Evolutionary conservation across 2,329 filamentous ascomycete species (phyloP).

Genomic region (Fusarium staphyleae): DNA sequence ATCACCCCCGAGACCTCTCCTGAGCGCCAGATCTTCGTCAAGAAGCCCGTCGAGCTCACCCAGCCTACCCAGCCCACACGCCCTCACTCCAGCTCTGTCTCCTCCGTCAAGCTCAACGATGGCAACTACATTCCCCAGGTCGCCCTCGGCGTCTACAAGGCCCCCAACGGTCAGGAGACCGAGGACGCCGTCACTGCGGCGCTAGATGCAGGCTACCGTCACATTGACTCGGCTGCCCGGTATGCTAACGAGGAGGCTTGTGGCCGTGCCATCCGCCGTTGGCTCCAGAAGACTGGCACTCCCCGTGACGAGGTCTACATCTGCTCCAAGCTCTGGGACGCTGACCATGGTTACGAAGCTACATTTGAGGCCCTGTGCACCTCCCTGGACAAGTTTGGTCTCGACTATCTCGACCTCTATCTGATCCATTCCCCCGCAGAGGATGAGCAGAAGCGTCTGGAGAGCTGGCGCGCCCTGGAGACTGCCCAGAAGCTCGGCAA

Average conservation of each 20-base stretch:
- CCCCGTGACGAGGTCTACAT: constrained; percentile 73
- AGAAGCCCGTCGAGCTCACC: constrained; percentile 34
- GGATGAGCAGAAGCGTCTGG: constrained; percentile 69
- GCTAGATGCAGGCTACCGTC: constrained; percentile 63
- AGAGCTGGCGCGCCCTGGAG: constrained; percentile 77
- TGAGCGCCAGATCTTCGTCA: constrained; percentile 42
- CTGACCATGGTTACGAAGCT: constrained; percentile 52
- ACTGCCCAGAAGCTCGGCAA: constrained; percentile 71
- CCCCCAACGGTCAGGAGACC: constrained; percentile 62
- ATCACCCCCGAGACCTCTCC: constrained; percentile 47
- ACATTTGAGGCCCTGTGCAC: constrained; percentile 69
- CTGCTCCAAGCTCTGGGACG: constrained; percentile 71
- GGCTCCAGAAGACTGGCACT: constrained; percentile 66
- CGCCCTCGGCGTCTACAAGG: constrained; percentile 57
- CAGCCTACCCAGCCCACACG: constrained; percentile 17
- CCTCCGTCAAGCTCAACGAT: constrained; percentile 71
- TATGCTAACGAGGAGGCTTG: constrained; percentile 74
- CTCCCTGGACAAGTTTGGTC: constrained; percentile 68
- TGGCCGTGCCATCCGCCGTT: constrained; percentile 74
- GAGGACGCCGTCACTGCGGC: constrained; percentile 66
- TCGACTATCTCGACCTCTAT: constrained; percentile 78
- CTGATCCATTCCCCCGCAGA: constrained; percentile 71
- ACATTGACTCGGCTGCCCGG: constrained; percentile 62
- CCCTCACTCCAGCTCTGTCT: constrained; percentile 39
- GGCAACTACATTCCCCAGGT: constrained; percentile 70